A percentile compares a stretch with the other conserved stretches of the same genome.
Evolutionary conservation across 768 basidiomycete species (phyloP).

Genomic region (Tulasnella sp.): DNA sequence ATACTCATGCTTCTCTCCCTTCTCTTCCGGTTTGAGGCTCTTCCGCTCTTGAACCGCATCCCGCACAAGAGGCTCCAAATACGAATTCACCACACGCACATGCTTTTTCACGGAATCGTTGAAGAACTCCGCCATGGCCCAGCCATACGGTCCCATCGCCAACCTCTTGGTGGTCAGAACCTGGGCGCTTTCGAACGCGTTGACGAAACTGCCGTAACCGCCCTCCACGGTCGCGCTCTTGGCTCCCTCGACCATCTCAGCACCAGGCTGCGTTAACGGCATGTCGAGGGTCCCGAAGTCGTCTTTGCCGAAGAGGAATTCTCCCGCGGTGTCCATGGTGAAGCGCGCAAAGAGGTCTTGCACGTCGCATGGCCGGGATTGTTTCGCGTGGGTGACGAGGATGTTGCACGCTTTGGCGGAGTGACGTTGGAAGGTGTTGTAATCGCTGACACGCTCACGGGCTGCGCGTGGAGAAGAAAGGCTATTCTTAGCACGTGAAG

Average conservation of each 20-base stretch:
- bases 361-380: constrained; percentile 30
- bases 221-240: constrained; percentile 16
- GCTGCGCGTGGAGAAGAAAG: constrained; percentile 22
- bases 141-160: background rate
- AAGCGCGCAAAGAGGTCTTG: constrained; percentile 31
- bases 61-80: constrained; percentile 20
- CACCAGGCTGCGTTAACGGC: background rate
- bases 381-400: constrained; percentile 28
- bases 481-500: constrained; percentile 2
- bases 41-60: constrained; percentile 23
- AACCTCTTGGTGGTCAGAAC: background rate
- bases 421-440: constrained; percentile 31
- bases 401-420: constrained; percentile 31
- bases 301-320: constrained; percentile 28
- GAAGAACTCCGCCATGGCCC: constrained; percentile 26
- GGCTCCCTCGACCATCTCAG: constrained; percentile 6
- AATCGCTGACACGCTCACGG: constrained; percentile 30
- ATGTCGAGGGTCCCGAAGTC: constrained; percentile 22
- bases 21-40: background rate
- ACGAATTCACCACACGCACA: background rate
- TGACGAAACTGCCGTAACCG: constrained; percentile 27
- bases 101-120: background rate
- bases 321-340: constrained; percentile 30
- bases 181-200: constrained; percentile 28
- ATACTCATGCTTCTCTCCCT: constrained; percentile 1